A percentile compares a stretch with the other conserved stretches of the same genome.
Conservation (phyloP, 2,329 filamentous ascomycete genomes). For the Colletotrichum tofieldiae region DNA sequence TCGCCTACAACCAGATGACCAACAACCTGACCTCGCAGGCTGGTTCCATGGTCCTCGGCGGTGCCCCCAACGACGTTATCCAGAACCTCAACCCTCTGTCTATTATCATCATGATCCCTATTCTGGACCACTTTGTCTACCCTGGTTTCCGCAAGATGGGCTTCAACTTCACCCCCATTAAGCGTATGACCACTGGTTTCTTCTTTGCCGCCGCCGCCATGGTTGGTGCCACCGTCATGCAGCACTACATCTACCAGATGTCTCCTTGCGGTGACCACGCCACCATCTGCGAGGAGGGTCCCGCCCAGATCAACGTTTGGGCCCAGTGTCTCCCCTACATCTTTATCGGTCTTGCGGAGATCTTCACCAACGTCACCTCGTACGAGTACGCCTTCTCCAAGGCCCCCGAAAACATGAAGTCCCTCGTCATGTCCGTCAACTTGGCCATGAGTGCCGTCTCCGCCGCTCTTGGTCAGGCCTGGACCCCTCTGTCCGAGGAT, state of each 20-base stretch:
- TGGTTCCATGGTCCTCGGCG: conserved; percentile 76
- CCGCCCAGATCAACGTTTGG: conserved; percentile 77
- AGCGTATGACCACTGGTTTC: conserved; percentile 82
- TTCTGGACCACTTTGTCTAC: conserved; percentile 80
- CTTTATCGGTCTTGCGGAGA: conserved; percentile 67
- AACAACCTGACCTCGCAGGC: conserved; percentile 76
- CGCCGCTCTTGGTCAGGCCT: conserved; percentile 79
- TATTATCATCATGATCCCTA: conserved; percentile 81
- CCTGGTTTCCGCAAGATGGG: conserved; percentile 75
- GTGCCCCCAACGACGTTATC: conserved; percentile 84
- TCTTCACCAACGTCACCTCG: conserved; percentile 71
- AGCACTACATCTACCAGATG: conserved; percentile 75
- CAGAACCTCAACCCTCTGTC: conserved; percentile 83
- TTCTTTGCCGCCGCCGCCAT: conserved; percentile 74
- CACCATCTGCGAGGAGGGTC: conserved; percentile 62
- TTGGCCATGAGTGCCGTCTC: conserved; percentile 81
- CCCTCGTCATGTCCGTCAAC: conserved; percentile 79
- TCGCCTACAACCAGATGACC: conserved; percentile 73
- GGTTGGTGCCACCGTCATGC: conserved; percentile 70
- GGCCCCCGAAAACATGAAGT: conserved; percentile 85
- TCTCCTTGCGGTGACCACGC: conserved; percentile 74
- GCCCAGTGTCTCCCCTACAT: conserved; percentile 68
- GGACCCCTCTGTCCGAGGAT: conserved; percentile 73
- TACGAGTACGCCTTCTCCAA: conserved; percentile 86
- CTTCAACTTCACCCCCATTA: conserved; percentile 81